Base-by-base conservation (phyloP, 345 rosid species). In the Eucalyptus cloeziana region DNA sequence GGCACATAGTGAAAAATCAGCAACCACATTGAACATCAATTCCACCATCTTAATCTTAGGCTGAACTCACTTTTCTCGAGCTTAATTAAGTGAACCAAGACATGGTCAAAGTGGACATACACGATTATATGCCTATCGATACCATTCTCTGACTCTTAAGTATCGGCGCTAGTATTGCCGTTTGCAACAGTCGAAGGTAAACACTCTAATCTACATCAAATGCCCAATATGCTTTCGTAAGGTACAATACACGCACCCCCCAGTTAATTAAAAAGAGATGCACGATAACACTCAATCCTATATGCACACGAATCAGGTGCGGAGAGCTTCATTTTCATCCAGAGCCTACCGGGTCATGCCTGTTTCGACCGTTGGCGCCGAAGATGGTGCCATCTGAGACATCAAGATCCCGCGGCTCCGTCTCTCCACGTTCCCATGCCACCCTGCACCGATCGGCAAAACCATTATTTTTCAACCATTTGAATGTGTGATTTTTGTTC, bases 361-460 rank as follows among this genome's bases (percentile, higher is more conserved):
- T 0, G 13, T 21, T 31, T 86, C 62, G 1, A 86, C 87, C 40
- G 27, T 3, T 7, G 87, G 87, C 1, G 87, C 44, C 10, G 27
- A 40, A 8, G 60, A 16, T 7, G 87, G 87, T 12, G 87, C 44
- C 44, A 51, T 56, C 16, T 50, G 60, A 19, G 87, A 40, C 60
- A 86, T 37, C 50, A 44, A 19, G 60, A 50, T 37, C 40, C 62
- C 87, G 16, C 87, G 87, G 15, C 79, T 60, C 40, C 49, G 88
- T 62, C 88, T 6, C 47, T 87, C 80, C 50, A 60, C 79, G 56
- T 87, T 87, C 49, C 88, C 88, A 64, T 87, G 80, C 88, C 88
- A 87, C 4, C 83, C 88, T 64, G 37, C 83, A 3, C 14, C 45
- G 16, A 22, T 45, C 6, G 33, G 16, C 22, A 87, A 58, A 45